A percentile compares a stretch with the other conserved stretches of the same genome.
These are phyloP conservation scores for Suillus lakei DNA, from an alignment of 768 basidiomycete genomes.

Conservation along the genomic window DNA sequence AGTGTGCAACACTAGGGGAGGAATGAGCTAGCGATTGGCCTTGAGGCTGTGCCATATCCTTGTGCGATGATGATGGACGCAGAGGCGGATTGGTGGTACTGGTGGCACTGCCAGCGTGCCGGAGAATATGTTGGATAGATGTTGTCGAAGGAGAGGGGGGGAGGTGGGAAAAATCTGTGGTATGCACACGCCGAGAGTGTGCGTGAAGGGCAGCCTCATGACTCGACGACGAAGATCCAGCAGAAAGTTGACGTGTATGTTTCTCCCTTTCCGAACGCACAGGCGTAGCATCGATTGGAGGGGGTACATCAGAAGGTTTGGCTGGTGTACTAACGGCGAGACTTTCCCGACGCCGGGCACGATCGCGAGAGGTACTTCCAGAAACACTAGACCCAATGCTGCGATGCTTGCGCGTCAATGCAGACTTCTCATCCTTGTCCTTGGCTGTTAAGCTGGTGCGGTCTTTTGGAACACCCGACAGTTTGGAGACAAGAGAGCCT, in stretches of 20 bases:
- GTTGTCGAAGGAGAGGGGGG: conserved; percentile 92
- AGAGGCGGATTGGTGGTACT: conserved; percentile 42
- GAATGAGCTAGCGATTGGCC: conserved; percentile 46
- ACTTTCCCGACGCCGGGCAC: conserved; percentile 56
- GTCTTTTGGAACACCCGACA: conserved; percentile 36
- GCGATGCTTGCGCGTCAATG: conserved; percentile 66
- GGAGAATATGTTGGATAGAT: conserved; percentile 83
- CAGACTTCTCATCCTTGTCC: conserved; percentile 57
- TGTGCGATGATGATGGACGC: conserved; percentile 42
- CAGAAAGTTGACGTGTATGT: conserved; percentile 72
- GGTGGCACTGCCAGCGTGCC: conserved; percentile 52
- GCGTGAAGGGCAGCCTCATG: conserved; percentile 48
- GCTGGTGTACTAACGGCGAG: conserved; percentile 42
- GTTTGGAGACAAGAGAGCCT: conserved; percentile 62
- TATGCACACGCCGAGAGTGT: conserved; percentile 62
- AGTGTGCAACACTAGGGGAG: conserved; percentile 76
- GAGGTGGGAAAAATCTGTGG: conserved; percentile 85
- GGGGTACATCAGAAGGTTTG: conserved; percentile 22
- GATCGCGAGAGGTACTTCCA: conserved; percentile 43
- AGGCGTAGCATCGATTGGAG: conserved; percentile 26
- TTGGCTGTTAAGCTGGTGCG: conserved; percentile 33
- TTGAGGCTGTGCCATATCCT: conserved; percentile 37
- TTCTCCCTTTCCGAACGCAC: conserved; percentile 33
- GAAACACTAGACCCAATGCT: conserved; percentile 65
- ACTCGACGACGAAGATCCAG: conserved; percentile 69